phyloP scores from a whole-genome alignment of 176 grass and related monocot species.

The Melocanna baccifera region DNA sequence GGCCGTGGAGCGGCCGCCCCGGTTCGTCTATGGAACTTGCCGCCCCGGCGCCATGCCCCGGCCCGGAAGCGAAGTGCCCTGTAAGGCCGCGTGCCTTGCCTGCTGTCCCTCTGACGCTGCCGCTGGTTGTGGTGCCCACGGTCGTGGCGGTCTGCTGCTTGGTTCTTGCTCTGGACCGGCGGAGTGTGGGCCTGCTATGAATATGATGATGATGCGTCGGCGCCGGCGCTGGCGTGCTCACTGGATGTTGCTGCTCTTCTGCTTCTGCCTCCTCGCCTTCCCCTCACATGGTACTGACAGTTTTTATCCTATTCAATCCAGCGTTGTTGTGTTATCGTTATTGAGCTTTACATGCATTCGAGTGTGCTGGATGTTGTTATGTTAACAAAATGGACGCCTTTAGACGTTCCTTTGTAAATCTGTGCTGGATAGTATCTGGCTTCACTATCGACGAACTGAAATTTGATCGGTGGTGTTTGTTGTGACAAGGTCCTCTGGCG shows the following conservation, averaged over 20 bases:
- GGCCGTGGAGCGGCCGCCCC: slow-evolving; percentile 10
- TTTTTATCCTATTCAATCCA: neutral
- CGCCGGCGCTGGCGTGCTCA: neutral
- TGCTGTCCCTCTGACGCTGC: neutral
- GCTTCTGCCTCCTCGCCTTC: slow-evolving; percentile 48
- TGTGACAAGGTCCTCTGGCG: slow-evolving; percentile 36
- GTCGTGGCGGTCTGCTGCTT: neutral
- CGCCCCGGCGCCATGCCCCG: slow-evolving; percentile 5
- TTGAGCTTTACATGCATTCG: neutral
- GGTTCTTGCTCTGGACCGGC: neutral
- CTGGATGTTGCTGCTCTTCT: slow-evolving; percentile 41
- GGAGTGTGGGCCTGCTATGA: neutral
- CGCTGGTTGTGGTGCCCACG: neutral
- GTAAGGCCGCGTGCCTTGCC: neutral
- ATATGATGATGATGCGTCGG: neutral
- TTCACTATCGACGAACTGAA: neutral
- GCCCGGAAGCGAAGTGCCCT: slow-evolving; percentile 11
- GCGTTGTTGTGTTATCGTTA: neutral
- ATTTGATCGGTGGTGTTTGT: slow-evolving; percentile 31
- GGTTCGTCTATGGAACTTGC: slow-evolving; percentile 49
- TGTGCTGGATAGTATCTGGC: neutral
- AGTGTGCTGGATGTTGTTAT: neutral
- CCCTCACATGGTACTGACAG: slow-evolving; percentile 35
- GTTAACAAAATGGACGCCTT: neutral
- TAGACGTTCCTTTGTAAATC: neutral